Evolutionary conservation across 2,329 filamentous ascomycete genomes (phyloP), one percentile per base, ranked within the genome.

Genomic region (Sclerotinia spermophila): DNA sequence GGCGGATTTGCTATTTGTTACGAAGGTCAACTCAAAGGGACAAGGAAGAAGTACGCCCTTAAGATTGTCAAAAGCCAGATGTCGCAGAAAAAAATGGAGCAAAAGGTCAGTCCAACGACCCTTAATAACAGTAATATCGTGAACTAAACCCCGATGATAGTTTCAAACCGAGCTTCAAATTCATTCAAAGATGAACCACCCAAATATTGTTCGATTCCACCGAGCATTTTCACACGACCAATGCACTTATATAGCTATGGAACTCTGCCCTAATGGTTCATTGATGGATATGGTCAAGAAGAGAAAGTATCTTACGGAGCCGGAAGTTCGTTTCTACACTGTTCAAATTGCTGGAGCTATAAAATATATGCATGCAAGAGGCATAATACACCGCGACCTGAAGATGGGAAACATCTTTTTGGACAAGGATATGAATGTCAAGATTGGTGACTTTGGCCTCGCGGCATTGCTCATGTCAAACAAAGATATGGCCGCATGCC

Each of bases 371-470:
- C 96, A 99, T 81, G 90, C 90, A 78, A 92, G 96, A 79, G 96
- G 95, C 74, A 96, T 99, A 73, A 97, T 98, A 65, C 96, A 99
- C 81, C 89, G 96, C 65, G 96, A 99, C 81, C 82, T 99, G 76
- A 99, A 99, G 82, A 98, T 97, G 85, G 96, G 96, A 64, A 99
- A 99, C 80, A 90, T 99, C 75, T 99, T 99, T 78, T 85, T 99
- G 67, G 96, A 99, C 80, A 88, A 89, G 68, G 86, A 94, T 75
- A 97, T 99, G 95, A 97, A 99, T 78, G 91, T 97, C 77, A 99
- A 99, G 80, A 93, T 99, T 77, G 96, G 96, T 59, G 96, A 99
- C 80, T 99, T 99, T 82, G 96, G 96, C 4, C 85, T 99, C 69
- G 96, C 96, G 42, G 96, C 96, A 40, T 85, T 99, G 76, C 85